Percentiles rank a stretch among this genome's conserved stretches.
These are phyloP conservation scores for Capsicum pubescens DNA, from an alignment of 257 asterid genomes.

Conservation along the genomic window DNA sequence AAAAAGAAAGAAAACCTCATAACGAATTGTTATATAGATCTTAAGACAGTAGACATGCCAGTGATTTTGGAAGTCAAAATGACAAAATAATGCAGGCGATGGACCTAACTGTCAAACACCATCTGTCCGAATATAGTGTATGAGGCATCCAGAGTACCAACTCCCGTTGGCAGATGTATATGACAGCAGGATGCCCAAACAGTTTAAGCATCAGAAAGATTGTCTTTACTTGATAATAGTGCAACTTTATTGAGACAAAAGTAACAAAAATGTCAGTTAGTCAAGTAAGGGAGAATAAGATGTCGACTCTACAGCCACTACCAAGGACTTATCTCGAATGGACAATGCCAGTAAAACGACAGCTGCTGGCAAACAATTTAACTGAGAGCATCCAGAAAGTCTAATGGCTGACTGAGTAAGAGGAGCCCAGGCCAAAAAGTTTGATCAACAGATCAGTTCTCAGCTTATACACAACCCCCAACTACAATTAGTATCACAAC, in stretches of 20 bases:
- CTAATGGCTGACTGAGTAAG: not conserved
- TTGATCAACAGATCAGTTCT: not conserved
- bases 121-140: not conserved
- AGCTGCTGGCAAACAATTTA: not conserved
- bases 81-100: conserved; percentile 13
- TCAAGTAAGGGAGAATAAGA: not conserved
- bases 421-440: not conserved
- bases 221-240: not conserved
- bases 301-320: not conserved
- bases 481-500: not conserved
- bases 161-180: not conserved
- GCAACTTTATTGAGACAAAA: not conserved
- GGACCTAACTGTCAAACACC: not conserved
- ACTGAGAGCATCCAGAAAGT: conserved; percentile 7
- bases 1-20: not conserved
- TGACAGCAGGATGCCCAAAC: not conserved
- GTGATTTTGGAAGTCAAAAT: conserved; percentile 14
- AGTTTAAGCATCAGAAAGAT: not conserved
- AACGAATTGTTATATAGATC: not conserved
- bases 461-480: not conserved
- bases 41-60: not conserved
- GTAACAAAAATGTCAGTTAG: not conserved
- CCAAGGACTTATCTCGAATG: not conserved
- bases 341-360: not conserved
- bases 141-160: not conserved